These are phyloP conservation scores for Candida tibetensis DNA, from an alignment of 805 yeast genomes.

Conservation along the genomic window DNA sequence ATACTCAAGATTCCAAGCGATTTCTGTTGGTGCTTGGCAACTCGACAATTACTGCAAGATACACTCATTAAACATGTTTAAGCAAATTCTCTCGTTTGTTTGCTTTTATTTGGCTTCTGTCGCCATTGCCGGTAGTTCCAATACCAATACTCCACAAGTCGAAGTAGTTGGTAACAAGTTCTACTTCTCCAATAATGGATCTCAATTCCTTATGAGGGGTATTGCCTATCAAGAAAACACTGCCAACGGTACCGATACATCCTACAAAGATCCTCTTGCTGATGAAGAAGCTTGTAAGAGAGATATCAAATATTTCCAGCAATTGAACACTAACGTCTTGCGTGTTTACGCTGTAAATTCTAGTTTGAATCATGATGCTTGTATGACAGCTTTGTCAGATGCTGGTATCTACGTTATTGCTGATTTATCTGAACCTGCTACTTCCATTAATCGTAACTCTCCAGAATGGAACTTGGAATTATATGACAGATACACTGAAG, in stretches of 20 bases:
- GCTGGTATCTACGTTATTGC: conserved; percentile 46
- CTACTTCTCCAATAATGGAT: conserved; percentile 40
- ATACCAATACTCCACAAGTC: conserved; percentile 27
- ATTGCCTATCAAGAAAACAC: conserved; percentile 44
- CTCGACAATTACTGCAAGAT: neutral
- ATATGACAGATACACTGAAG: conserved; percentile 73
- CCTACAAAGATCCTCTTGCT: conserved; percentile 40
- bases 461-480: conserved; percentile 78
- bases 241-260: conserved; percentile 21
- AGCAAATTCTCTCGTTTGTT: conserved; percentile 8
- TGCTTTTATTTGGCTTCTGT: conserved; percentile 5
- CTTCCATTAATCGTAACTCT: conserved; percentile 69
- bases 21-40: neutral
- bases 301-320: conserved; percentile 38
- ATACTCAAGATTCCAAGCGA: neutral
- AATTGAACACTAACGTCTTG: conserved; percentile 40
- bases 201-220: conserved; percentile 44
- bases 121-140: conserved; percentile 5
- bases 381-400: conserved; percentile 39
- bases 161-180: conserved; percentile 45
- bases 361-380: conserved; percentile 35
- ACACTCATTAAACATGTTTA: conserved; percentile 4
- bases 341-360: conserved; percentile 44
- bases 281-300: conserved; percentile 41
- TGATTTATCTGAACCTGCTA: conserved; percentile 62